Evolutionary conservation across 176 grass and related monocot genomes (phyloP), one percentile per base, ranked within the genome.

Genomic region (Eleusine indica): DNA sequence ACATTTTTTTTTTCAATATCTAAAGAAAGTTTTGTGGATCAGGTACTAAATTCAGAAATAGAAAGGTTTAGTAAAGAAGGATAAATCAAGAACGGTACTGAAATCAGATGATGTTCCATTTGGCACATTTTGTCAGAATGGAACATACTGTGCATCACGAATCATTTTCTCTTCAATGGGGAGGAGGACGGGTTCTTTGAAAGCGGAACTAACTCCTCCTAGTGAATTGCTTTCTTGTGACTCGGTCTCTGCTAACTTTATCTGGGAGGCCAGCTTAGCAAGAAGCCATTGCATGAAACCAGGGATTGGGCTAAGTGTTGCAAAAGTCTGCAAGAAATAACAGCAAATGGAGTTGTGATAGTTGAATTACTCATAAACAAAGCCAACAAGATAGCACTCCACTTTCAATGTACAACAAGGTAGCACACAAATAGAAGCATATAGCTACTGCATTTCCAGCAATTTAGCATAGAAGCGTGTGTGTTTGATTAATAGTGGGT

Each of bases 201-300:
- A 98, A 88, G 82, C 84, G 61, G 90, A 94, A 74, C 78, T 63
- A 32, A 64, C 66, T 52, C 56, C 76, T 75, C 71, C 89, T 67
- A 42, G 73, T 47, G 79, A 73, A 82, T 86, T 77, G 3, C 57
- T 60, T 21, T 87, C 85, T 73, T 76, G 71, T 62, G 85, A 77
- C 11, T 87, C 88, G 29, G 81, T 30, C 74, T 90, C 79, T 74
- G 84, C 37, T 66, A 95, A 76, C 78, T 93, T 95, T 88, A 98
- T 88, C 89, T 98, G 96, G 38, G 92, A 93, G 30, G 85, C 84
- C 82, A 98, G 83, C 74, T 98, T 98, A 72, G 93, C 84, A 62
- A 86, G 76, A 85, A 98, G 96, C 96, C 96, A 98, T 86, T 98
- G 90, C 89, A 98, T 88, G 81, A 87, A 98, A 57, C 96, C 96